Base-by-base conservation (phyloP, 2,329 filamentous ascomycete genomes). In the Pseudogymnoascus sp. region DNA sequence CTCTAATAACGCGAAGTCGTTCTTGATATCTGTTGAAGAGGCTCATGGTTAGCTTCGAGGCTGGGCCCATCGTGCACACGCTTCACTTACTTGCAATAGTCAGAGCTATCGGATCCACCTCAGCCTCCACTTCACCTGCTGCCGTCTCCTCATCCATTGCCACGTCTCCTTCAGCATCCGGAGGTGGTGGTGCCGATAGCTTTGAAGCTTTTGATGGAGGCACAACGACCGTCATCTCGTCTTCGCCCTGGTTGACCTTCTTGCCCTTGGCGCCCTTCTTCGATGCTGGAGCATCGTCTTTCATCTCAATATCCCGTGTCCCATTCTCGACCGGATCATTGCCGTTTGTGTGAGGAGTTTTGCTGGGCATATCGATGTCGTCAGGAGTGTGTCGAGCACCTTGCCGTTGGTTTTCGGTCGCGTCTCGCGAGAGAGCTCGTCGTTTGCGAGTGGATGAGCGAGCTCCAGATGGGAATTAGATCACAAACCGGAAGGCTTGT, bases 1-100 rank as follows among this genome's bases (percentile, higher is more conserved):
- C 71, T 97, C 92, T 71, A 99, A 83, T 66, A 99, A 83, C 59
- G 85, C 84, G 73, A 97, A 97, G 77, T 95, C 97, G 81, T 84
- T 87, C 77, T 92, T 94, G 78, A 99, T 96, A 75, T 97, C 94
- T 97, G 72, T 38, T 62, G 63, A 58, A 22, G 25, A 65, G 30
- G 36, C 33, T 28, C n/a, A 39, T 38, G 57, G 38, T 64, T 71
- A 63, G 59, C 33, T 57, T 15, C n/a, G 14, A 50, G 20, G 25
- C 22, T 30, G 15, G 11, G 15, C 8, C 6, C 9, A 22, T 37
- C 22, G 12, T 30, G n/a, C 25, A 28, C 9, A 37, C 18, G 36
- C 20, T 33, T 33, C 15, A 69, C 78, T 71, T 76, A 87, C 85
- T 84, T 77, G 79, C 74, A 70, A 85, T 77, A 64, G 84, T 76